phyloP scores from a whole-genome alignment of 768 basidiomycete species.

The Rhodotorula sphaerocarpa region DNA sequence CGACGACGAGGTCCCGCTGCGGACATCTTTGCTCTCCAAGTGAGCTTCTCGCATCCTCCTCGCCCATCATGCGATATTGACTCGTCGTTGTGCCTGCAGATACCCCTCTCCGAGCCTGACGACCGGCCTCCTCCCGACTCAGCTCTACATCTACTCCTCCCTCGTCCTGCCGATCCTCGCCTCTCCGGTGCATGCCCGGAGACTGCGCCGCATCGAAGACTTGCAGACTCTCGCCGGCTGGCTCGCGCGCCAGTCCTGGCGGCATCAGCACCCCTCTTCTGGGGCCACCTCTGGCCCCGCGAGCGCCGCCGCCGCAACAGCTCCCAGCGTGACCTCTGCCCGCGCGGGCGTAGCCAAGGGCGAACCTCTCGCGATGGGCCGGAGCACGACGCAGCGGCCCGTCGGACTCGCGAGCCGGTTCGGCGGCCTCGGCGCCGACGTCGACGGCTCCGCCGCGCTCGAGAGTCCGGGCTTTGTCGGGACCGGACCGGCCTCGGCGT shows the following conservation, averaged over 20 bases:
- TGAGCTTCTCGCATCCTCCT: neutral
- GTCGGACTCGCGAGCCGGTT: neutral
- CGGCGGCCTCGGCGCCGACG: neutral
- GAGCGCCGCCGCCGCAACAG: constrained; percentile 13
- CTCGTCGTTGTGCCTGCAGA: no score
- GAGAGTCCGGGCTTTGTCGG: neutral
- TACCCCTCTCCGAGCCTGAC: constrained; percentile 31
- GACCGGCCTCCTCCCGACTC: constrained; percentile 30
- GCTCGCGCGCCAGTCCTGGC: constrained; percentile 25
- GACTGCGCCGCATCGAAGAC: constrained; percentile 22
- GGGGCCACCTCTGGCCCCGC: no score
- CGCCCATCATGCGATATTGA: no score
- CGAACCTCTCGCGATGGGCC: constrained; percentile 18
- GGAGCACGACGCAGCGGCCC: constrained; percentile 19
- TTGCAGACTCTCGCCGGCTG: constrained; percentile 22
- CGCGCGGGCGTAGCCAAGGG: no score
- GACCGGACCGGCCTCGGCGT: neutral
- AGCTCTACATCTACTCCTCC: constrained; percentile 35
- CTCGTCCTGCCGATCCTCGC: constrained; percentile 25
- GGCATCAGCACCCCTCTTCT: neutral
- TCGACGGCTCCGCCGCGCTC: no score
- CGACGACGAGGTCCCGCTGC: constrained; percentile 23
- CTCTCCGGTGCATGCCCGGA: constrained; percentile 1
- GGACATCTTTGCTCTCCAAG: constrained; percentile 25
- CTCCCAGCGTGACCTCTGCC: neutral